Conservation (phyloP, 331 rosid species). For the Erythrophleum ivorense region DNA sequence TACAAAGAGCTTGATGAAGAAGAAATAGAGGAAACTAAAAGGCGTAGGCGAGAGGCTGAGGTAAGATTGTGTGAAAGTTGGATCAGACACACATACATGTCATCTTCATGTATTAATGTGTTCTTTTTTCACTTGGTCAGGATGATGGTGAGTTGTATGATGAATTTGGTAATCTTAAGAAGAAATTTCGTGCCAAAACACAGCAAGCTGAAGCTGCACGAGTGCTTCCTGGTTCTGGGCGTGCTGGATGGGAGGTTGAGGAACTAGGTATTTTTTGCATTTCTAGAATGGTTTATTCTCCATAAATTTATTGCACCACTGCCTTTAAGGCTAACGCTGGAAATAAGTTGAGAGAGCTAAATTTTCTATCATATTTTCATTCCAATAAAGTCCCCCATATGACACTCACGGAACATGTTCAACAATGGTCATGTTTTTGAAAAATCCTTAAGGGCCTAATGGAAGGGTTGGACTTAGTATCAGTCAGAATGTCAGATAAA, state of each 20-base stretch:
- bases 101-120: constrained; percentile 33
- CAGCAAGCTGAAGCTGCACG: constrained; percentile 83
- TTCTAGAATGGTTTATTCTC: constrained; percentile 21
- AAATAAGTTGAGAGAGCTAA: background rate
- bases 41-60: constrained; percentile 95
- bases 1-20: constrained; percentile 99
- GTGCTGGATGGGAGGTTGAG: constrained; percentile 99
- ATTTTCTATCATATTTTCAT: background rate
- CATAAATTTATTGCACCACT: background rate
- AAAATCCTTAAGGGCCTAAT: constrained; percentile 8
- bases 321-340: background rate
- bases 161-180: constrained; percentile 98
- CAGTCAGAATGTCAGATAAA: constrained; percentile 1
- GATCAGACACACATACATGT: constrained; percentile 11
- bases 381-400: background rate
- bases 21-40: constrained; percentile 91
- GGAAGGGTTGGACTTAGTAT: constrained; percentile 12
- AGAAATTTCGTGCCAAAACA: constrained; percentile 91
- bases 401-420: background rate
- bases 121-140: constrained; percentile 47
- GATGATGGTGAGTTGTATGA: constrained; percentile 98
- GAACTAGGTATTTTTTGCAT: constrained; percentile 71
- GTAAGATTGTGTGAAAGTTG: constrained; percentile 58
- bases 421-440: constrained; percentile 3
- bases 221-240: constrained; percentile 90